phyloP scores from a whole-genome alignment of 2,329 filamentous ascomycete genomes.

The Diplodia intermedia region DNA sequence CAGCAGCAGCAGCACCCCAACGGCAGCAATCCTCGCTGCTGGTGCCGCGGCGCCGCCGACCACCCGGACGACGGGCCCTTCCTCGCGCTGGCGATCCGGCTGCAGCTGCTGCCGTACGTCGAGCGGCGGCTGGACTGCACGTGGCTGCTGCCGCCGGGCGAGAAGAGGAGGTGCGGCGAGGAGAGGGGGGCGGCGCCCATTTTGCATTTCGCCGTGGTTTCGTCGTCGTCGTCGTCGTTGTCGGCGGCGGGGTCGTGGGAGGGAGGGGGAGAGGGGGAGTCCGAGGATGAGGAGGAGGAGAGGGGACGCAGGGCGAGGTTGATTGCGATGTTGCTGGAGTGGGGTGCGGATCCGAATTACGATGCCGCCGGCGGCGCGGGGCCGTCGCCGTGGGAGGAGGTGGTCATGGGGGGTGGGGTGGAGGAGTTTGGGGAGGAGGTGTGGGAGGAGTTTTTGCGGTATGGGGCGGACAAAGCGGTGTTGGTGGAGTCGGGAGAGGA shows the following conservation, averaged over 20 bases:
- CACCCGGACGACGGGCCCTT: not conserved
- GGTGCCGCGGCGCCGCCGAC: constrained; percentile 22
- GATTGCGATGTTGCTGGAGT: constrained; percentile 1
- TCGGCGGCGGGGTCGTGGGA: not conserved
- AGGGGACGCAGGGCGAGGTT: not conserved
- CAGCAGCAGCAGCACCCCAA: no score
- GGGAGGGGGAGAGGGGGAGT: not conserved
- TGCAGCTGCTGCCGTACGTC: not conserved
- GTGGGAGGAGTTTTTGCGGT: constrained; percentile 42
- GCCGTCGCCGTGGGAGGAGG: constrained; percentile 21
- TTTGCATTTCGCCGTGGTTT: constrained; percentile 7
- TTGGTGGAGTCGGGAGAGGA: not conserved
- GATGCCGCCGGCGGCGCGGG: not conserved
- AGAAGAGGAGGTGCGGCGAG: no score
- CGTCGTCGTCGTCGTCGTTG: not conserved
- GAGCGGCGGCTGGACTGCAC: not conserved
- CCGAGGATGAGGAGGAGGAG: not conserved
- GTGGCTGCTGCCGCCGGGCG: not conserved
- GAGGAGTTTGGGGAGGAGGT: constrained; percentile 37
- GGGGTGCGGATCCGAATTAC: constrained; percentile 18
- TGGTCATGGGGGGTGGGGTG: not conserved
- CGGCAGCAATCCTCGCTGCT: not conserved
- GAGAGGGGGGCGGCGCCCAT: constrained; percentile 37
- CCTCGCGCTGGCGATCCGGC: not conserved
- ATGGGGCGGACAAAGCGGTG: constrained; percentile 36